Conservation (phyloP, 225 moss, liverwort and hornwort genomes). For the Neckera pumila region DNA sequence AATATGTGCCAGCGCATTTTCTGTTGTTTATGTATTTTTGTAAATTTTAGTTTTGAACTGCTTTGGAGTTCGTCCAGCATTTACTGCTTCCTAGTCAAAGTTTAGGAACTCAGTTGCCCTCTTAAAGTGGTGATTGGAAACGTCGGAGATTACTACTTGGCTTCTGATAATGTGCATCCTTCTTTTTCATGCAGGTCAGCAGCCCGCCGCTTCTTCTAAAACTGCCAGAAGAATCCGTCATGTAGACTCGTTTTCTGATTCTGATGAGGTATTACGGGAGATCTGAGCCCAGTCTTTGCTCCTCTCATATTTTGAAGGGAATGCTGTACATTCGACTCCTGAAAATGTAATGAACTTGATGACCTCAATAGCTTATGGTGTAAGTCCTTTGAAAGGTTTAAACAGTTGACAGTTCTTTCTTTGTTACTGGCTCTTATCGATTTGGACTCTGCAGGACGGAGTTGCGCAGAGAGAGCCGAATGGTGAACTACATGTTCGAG, state of each 20-base stretch:
- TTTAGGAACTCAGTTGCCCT: background rate
- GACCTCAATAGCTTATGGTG: background rate
- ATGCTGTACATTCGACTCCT: background rate
- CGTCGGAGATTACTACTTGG: background rate
- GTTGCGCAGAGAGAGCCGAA: background rate
- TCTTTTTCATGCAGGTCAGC: slow-evolving; percentile 21
- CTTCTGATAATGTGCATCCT: background rate
- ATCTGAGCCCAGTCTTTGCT: background rate
- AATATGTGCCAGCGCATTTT: background rate
- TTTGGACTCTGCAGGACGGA: slow-evolving; percentile 19
- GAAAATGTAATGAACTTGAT: background rate
- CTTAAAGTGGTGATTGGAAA: background rate
- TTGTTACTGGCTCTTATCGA: background rate
- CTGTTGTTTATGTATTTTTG: background rate
- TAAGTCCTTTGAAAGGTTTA: background rate
- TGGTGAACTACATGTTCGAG: slow-evolving; percentile 4
- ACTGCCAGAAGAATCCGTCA: slow-evolving; percentile 47
- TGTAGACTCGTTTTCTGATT: slow-evolving; percentile 75
- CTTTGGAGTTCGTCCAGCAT: background rate
- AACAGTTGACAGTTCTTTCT: background rate
- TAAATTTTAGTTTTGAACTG: background rate
- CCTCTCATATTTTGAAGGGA: background rate
- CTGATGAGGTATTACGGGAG: slow-evolving; percentile 61
- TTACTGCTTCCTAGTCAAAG: background rate
- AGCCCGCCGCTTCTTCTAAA: slow-evolving; percentile 22